phyloP scores from a whole-genome alignment of 1,139 yeast species.

The Candida mesenterica region DNA sequence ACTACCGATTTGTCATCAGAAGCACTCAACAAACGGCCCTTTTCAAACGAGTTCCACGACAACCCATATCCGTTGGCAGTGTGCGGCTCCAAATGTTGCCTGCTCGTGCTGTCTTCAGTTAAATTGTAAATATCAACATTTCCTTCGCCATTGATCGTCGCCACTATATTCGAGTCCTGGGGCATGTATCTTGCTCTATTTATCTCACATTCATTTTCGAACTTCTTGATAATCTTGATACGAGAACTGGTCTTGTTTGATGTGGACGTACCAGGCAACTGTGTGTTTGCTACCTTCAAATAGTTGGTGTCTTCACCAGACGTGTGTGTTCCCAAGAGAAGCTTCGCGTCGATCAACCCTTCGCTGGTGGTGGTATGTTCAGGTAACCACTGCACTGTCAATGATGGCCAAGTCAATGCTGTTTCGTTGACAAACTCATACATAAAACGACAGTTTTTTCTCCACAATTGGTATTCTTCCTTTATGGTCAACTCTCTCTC shows the following conservation, averaged over 20 bases:
- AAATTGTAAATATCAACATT: slow-evolving; percentile 64
- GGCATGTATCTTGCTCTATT: slow-evolving; percentile 86
- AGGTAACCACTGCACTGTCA: slow-evolving; percentile 77
- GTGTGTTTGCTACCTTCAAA: slow-evolving; percentile 71
- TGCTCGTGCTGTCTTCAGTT: slow-evolving; percentile 22
- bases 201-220: slow-evolving; percentile 55
- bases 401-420: slow-evolving; percentile 76
- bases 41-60: slow-evolving; percentile 52
- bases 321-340: slow-evolving; percentile 85
- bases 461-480: slow-evolving; percentile 77
- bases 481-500: slow-evolving; percentile 46
- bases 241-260: slow-evolving; percentile 40
- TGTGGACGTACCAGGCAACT: slow-evolving; percentile 48
- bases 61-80: slow-evolving; percentile 70
- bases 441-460: slow-evolving; percentile 75
- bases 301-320: slow-evolving; percentile 77
- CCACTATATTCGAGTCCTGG: slow-evolving; percentile 61
- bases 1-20: slow-evolving; percentile 66
- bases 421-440: slow-evolving; percentile 80
- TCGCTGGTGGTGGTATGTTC: slow-evolving; percentile 27
- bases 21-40: slow-evolving; percentile 55
- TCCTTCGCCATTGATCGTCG: slow-evolving; percentile 79
- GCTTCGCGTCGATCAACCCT: slow-evolving; percentile 40
- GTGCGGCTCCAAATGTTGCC: slow-evolving; percentile 50
- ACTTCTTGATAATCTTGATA: slow-evolving; percentile 62